phyloP scores from a whole-genome alignment of 2,329 filamentous ascomycete species.

The Ophiocordyceps robertsii region DNA sequence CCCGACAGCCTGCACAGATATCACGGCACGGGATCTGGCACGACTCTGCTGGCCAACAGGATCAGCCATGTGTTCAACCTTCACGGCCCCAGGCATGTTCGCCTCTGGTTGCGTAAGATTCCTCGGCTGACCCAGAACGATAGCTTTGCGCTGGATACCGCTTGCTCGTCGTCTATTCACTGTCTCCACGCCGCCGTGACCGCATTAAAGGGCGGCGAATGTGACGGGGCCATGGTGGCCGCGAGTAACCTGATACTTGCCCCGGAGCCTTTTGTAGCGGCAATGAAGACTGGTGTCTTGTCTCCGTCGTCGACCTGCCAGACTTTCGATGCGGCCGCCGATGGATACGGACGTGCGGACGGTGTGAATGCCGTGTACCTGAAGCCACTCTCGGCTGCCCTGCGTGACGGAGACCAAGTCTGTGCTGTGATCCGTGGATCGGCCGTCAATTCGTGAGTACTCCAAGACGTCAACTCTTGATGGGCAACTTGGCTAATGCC shows the following conservation, averaged over 20 bases:
- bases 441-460: slow-evolving; percentile 5
- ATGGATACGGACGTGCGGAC: slow-evolving; percentile 21
- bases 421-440: slow-evolving; percentile 12
- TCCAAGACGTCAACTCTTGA: too few relatives aligned
- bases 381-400: slow-evolving; percentile 16
- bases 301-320: slow-evolving; percentile 12
- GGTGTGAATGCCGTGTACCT: slow-evolving; percentile 16
- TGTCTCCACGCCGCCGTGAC: slow-evolving; percentile 8
- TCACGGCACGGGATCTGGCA: slow-evolving; percentile 15
- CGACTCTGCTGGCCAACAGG: slow-evolving; percentile 22
- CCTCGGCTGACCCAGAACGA: not conserved
- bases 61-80: slow-evolving; percentile 23
- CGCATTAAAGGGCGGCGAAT: slow-evolving; percentile 18
- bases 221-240: slow-evolving; percentile 18
- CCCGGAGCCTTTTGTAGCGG: slow-evolving; percentile 7
- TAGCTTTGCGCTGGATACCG: slow-evolving; percentile 18
- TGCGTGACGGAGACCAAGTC: slow-evolving; percentile 10
- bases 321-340: slow-evolving; percentile 18
- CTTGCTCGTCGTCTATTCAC: slow-evolving; percentile 21
- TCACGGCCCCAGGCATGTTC: slow-evolving; percentile 11
- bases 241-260: slow-evolving; percentile 21
- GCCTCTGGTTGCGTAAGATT: not conserved
- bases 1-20: slow-evolving; percentile 4
- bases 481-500: too few relatives aligned
- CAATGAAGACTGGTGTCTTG: slow-evolving; percentile 7